These are phyloP conservation scores for Fusarium odoratissimum DNA, from an alignment of 2,329 filamentous ascomycete genomes.

Conservation along the genomic window DNA sequence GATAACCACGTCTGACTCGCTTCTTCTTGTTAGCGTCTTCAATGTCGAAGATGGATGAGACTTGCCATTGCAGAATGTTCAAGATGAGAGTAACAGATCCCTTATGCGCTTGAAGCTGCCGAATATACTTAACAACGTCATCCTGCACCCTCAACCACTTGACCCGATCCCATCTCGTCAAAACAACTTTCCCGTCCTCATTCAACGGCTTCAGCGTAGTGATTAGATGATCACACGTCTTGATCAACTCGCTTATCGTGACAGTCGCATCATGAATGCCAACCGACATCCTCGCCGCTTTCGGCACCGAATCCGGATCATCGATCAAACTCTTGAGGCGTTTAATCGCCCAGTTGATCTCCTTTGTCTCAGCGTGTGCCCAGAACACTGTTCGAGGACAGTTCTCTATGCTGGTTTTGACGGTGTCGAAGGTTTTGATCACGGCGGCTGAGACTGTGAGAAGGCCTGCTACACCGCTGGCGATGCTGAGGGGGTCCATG, in stretches of 20 bases:
- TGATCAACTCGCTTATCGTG: constrained; percentile 18
- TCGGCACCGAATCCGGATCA: constrained; percentile 16
- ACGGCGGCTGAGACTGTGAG: constrained; percentile 13
- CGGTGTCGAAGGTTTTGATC: constrained; percentile 7
- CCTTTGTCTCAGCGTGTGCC: constrained; percentile 19
- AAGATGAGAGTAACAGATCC: constrained; percentile 19
- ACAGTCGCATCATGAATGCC: constrained; percentile 23
- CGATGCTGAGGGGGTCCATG: constrained; percentile 24
- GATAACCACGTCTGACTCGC: constrained; percentile 19
- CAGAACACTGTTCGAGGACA: constrained; percentile 11
- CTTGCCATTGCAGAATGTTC: constrained; percentile 17
- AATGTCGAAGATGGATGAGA: accelerated
- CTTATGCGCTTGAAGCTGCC: constrained; percentile 22
- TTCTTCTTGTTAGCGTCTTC: background rate
- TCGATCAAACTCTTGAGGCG: constrained; percentile 18
- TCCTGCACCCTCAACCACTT: constrained; percentile 23
- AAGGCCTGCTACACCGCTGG: constrained; percentile 19
- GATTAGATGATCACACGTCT: constrained; percentile 12
- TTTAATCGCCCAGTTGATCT: constrained; percentile 19
- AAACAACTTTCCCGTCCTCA: background rate
- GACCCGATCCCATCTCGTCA: constrained; percentile 2
- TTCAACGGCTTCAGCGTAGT: background rate
- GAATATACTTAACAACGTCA: constrained; percentile 23
- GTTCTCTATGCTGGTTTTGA: constrained; percentile 8
- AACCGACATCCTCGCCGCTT: constrained; percentile 13